Conservation (phyloP, 1,284 basidiomycete genomes). For the Ganoderma boninense region DNA sequence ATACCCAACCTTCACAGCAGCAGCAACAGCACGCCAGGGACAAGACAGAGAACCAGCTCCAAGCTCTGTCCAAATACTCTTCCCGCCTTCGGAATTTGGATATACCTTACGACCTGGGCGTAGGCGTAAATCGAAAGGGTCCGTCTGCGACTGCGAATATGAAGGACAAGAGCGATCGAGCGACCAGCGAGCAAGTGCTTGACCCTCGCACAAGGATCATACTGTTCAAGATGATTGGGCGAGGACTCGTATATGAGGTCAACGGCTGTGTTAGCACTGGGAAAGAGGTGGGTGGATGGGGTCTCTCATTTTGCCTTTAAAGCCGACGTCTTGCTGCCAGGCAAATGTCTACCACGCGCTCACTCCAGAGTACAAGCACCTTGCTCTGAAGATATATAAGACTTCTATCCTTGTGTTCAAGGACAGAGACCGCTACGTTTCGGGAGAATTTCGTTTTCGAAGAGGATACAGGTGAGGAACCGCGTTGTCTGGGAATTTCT, state of each 20-base stretch:
- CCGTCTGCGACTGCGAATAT: slow-evolving; percentile 85
- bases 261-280: slow-evolving; percentile 96
- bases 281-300: slow-evolving; percentile 79
- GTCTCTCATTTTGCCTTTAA: neutral
- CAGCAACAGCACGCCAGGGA: slow-evolving; percentile 48
- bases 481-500: neutral
- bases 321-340: slow-evolving; percentile 47
- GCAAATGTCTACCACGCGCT: slow-evolving; percentile 94
- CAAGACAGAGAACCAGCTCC: slow-evolving; percentile 71
- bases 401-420: slow-evolving; percentile 98
- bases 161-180: slow-evolving; percentile 94
- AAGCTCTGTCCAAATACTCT: slow-evolving; percentile 75
- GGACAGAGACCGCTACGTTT: slow-evolving; percentile 94
- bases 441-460: slow-evolving; percentile 92
- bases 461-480: slow-evolving; percentile 75
- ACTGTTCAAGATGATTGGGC: slow-evolving; percentile 92
- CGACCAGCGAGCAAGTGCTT: slow-evolving; percentile 94
- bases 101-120: slow-evolving; percentile 79
- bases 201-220: slow-evolving; percentile 92
- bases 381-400: slow-evolving; percentile 98
- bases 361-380: slow-evolving; percentile 66
- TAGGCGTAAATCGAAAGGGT: slow-evolving; percentile 88
- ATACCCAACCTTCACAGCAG: slow-evolving; percentile 10
- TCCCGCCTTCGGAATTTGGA: slow-evolving; percentile 75
- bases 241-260: slow-evolving; percentile 85